Conservation (phyloP, 768 basidiomycete species). For the Pulveroboletus sp. region DNA sequence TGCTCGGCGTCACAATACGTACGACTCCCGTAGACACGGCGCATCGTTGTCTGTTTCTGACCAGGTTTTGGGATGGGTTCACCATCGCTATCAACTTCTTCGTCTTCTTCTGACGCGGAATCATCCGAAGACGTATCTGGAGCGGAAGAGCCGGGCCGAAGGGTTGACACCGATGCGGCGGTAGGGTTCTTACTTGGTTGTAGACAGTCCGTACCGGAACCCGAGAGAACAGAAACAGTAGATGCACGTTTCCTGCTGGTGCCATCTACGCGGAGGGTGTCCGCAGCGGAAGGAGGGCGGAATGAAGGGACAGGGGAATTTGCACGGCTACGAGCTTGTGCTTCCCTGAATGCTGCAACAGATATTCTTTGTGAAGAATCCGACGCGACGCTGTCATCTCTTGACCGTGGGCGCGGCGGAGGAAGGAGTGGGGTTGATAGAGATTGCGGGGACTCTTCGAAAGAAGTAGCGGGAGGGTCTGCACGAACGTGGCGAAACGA, state of each 20-base stretch:
- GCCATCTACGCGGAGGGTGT: conserved; percentile 27
- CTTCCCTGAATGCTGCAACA: conserved; percentile 78
- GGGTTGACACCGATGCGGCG: conserved; percentile 3
- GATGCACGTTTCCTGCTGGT: conserved; percentile 27
- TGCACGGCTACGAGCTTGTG: conserved; percentile 58
- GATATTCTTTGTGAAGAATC: conserved; percentile 72
- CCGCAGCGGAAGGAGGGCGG: conserved; percentile 35
- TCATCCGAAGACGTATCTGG: conserved; percentile 29
- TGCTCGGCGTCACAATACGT: conserved; percentile 22
- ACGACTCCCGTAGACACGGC: conserved; percentile 7
- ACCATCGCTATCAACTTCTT: conserved; percentile 34
- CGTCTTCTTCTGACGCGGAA: conserved; percentile 34
- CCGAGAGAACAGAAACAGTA: conserved; percentile 24
- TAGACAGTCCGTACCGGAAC: conserved; percentile 6
- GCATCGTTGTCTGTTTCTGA: conserved; percentile 34
- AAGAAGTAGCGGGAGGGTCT: conserved; percentile 32
- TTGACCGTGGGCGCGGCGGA: conserved; percentile 42
- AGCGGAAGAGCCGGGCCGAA: conserved; percentile 15
- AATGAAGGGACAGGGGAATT: conserved; percentile 56
- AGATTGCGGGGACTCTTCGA: conserved; percentile 25
- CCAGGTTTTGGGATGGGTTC: conserved; percentile 31
- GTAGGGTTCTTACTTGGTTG: conserved; percentile 9
- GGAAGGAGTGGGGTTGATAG: conserved; percentile 28
- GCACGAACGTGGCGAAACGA: conserved; percentile 66
- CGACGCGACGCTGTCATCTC: conserved; percentile 54